Conservation (phyloP, 441 rosid genomes). For the Gossypium trilobum region DNA sequence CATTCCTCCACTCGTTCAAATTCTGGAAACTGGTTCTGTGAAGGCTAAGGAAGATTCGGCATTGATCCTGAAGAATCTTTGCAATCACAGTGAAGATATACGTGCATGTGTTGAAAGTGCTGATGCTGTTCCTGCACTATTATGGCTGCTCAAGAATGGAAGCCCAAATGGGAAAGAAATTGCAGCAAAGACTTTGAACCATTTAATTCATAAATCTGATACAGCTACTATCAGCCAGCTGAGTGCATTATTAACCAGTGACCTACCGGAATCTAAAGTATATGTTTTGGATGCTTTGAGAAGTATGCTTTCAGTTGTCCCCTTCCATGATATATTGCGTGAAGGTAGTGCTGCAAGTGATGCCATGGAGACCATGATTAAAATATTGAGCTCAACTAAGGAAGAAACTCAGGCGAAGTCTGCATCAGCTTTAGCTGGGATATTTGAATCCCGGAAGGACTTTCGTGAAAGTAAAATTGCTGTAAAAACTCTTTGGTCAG, state of each 20-base stretch:
- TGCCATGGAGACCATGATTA: constrained; percentile 90
- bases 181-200: constrained; percentile 94
- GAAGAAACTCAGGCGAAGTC: constrained; percentile 97
- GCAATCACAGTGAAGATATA: constrained; percentile 99
- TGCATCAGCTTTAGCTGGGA: constrained; percentile 87
- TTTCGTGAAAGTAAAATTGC: constrained; percentile 87
- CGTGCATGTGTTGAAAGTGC: constrained; percentile 99
- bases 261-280: constrained; percentile 91
- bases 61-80: constrained; percentile 82
- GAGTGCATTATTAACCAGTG: constrained; percentile 87
- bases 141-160: constrained; percentile 97
- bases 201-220: constrained; percentile 92
- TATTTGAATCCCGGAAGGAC: constrained; percentile 73
- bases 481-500: constrained; percentile 63
- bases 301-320: constrained; percentile 90
- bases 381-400: constrained; percentile 71
- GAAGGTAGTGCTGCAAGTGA: constrained; percentile 99
- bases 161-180: constrained; percentile 95
- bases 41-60: constrained; percentile 99
- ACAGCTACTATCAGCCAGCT: constrained; percentile 96
- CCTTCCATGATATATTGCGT: constrained; percentile 63
- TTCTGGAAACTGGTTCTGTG: constrained; percentile 92
- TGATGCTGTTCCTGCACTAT: constrained; percentile 98
- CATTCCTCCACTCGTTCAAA: constrained; percentile 98
- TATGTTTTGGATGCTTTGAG: constrained; percentile 88